phyloP scores from a whole-genome alignment of 257 asterid species.

The Scutellaria barbata region DNA sequence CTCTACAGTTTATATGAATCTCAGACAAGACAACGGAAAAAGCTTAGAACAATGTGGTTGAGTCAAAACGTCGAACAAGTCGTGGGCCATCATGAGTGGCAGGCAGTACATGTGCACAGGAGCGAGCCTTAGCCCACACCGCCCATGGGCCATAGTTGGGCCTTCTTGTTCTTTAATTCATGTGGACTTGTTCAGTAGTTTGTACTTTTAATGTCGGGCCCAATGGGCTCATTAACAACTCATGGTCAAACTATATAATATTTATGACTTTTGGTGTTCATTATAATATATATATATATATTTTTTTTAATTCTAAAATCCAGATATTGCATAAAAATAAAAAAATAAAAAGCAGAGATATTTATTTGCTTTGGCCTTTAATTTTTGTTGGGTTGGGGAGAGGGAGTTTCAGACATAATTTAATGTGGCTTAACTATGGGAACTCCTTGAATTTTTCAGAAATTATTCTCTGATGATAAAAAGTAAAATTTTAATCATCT shows the following conservation, averaged over 20 bases:
- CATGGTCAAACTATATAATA: neutral
- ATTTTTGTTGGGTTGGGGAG: too few species aligned
- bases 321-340: too few species aligned
- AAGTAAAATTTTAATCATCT: too few species aligned
- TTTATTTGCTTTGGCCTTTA: too few species aligned
- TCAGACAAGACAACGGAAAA: constrained; percentile 22
- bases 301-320: too few species aligned
- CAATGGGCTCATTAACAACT: constrained; percentile 33
- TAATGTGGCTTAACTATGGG: too few species aligned
- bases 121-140: constrained; percentile 33
- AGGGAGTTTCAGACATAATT: too few species aligned
- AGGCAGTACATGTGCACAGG: constrained; percentile 44
- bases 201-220: constrained; percentile 18
- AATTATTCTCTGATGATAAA: too few species aligned
- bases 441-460: too few species aligned
- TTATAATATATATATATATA: neutral
- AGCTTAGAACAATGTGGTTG: constrained; percentile 24
- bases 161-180: neutral
- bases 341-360: too few species aligned
- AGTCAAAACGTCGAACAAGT: constrained; percentile 31
- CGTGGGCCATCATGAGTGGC: constrained; percentile 28
- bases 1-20: constrained; percentile 25
- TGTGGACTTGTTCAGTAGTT: constrained; percentile 12
- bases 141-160: constrained; percentile 35
- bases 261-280: neutral